phyloP scores from a whole-genome alignment of 2,329 filamentous ascomycete species.

The Fusarium scirpi region DNA sequence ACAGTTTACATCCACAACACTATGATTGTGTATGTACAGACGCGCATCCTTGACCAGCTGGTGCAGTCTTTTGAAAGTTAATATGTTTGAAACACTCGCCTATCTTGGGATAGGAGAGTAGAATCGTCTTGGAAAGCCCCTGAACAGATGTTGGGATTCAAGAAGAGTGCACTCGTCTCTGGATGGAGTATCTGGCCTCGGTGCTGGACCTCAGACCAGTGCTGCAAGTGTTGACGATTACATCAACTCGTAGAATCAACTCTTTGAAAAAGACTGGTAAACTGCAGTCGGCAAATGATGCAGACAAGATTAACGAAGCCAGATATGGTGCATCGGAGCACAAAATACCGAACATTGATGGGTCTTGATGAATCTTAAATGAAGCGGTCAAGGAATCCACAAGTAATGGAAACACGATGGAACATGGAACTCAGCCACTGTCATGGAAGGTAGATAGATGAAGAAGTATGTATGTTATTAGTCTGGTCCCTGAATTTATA shows the following conservation, averaged over 20 bases:
- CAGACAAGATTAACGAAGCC: background rate
- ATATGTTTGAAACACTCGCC: background rate
- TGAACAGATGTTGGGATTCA: background rate
- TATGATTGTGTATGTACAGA: background rate
- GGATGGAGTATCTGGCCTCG: background rate
- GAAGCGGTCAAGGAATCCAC: slow-evolving; percentile 21
- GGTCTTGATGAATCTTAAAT: background rate
- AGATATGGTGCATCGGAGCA: background rate
- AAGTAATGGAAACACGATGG: slow-evolving; percentile 4
- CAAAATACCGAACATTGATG: background rate
- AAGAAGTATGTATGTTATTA: slow-evolving; percentile 14
- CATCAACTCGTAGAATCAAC: background rate
- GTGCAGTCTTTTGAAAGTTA: background rate
- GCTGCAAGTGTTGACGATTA: background rate
- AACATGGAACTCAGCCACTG: slow-evolving; percentile 18
- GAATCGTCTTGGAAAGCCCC: background rate
- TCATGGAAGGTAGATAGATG: background rate
- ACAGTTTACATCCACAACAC: background rate
- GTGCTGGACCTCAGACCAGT: background rate
- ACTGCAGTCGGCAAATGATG: background rate
- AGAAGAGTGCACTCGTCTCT: background rate
- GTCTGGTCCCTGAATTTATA: slow-evolving; percentile 34
- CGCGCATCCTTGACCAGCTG: background rate
- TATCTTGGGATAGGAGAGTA: background rate
- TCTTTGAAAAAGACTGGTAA: background rate